Percentiles rank a stretch among this genome's conserved stretches.
These are phyloP conservation scores for Capsicum chinense DNA, from an alignment of 257 asterid species.

Conservation along the genomic window DNA sequence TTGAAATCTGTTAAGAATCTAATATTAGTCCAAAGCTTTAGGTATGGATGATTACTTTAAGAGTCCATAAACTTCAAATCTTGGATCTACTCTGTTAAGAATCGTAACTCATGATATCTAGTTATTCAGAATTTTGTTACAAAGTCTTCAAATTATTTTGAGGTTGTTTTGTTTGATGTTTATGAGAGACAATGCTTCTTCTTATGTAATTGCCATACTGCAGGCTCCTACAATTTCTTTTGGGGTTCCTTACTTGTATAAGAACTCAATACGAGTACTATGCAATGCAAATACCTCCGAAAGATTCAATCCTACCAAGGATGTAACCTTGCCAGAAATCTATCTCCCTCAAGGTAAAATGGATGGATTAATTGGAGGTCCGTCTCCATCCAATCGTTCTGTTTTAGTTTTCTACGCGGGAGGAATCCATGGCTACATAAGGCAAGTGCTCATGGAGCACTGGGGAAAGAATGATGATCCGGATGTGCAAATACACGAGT, in stretches of 20 bases:
- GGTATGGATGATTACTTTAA: not conserved
- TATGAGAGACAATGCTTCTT: not conserved
- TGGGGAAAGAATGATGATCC: slow-evolving; percentile 52
- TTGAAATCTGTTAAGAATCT: not conserved
- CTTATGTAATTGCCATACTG: not conserved
- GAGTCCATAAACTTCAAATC: not conserved
- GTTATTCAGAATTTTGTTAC: not conserved
- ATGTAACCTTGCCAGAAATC: slow-evolving; percentile 66
- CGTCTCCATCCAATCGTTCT: slow-evolving; percentile 46
- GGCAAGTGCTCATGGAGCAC: slow-evolving; percentile 55
- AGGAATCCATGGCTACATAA: slow-evolving; percentile 58
- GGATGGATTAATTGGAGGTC: slow-evolving; percentile 61
- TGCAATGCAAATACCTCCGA: slow-evolving; percentile 67
- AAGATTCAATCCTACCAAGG: slow-evolving; percentile 55
- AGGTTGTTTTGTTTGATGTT: not conserved
- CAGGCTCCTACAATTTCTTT: slow-evolving; percentile 58
- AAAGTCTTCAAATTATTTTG: not conserved
- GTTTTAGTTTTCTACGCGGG: slow-evolving; percentile 64
- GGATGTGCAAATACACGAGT: slow-evolving; percentile 49
- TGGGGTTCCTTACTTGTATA: slow-evolving; percentile 38
- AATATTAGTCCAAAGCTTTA: not conserved
- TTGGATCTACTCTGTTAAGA: not conserved
- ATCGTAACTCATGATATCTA: not conserved
- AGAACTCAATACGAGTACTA: slow-evolving; percentile 61
- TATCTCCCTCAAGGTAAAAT: slow-evolving; percentile 55